Base-by-base conservation (phyloP, 2,329 filamentous ascomycete species). In the Penicillium paneum region DNA sequence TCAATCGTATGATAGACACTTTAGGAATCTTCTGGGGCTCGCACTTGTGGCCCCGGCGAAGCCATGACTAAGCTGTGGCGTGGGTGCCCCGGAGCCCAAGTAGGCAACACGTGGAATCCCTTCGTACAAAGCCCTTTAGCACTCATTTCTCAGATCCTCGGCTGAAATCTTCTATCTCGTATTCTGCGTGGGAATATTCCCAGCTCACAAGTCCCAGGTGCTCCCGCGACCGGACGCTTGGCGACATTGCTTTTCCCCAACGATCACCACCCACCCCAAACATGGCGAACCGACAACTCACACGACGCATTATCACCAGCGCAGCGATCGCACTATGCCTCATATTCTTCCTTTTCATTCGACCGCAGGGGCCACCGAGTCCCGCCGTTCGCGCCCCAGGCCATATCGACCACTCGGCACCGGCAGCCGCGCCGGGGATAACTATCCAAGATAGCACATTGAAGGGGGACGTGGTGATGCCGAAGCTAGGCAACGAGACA, bases 401-500 rank as follows among this genome's bases (percentile, higher is more conserved):
- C 29, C 74, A 76, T 41, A 65, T 76, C 47, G 63, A 67, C 36
- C 68, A 74, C 56, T 55, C 66, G 13, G 46, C 64, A 13, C 58
- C 63, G 28, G 54, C 48, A 39, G 44, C 66, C 32, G 56, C 59
- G 19, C 47, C 64, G 21, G 61, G 54, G 21, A 58, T 64, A 39
- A 55, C 41, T 17, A 62, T 70, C 28, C 64, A 69, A 35, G 67
- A 73, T 52, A 70, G 73, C 36, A 67, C 74, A 43, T 62, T 76
- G 36, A 74, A 75, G 54, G 78, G 78, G 24, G 70, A 67, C 26
- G 71, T 74, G 26, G 73, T 80, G 40, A 78, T 78, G 74, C 71
- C 74, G 13, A 75, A 74, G 48, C 64, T 80, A 43, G 77, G 74
- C 19, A 80, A 80, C 59, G 78, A 74, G 57, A 80, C 78, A 5